Evolutionary conservation across 192 early-diverging fungal genomes (phyloP), one percentile per base, ranked within the genome.

Genomic region (Coemansia umbellata): DNA sequence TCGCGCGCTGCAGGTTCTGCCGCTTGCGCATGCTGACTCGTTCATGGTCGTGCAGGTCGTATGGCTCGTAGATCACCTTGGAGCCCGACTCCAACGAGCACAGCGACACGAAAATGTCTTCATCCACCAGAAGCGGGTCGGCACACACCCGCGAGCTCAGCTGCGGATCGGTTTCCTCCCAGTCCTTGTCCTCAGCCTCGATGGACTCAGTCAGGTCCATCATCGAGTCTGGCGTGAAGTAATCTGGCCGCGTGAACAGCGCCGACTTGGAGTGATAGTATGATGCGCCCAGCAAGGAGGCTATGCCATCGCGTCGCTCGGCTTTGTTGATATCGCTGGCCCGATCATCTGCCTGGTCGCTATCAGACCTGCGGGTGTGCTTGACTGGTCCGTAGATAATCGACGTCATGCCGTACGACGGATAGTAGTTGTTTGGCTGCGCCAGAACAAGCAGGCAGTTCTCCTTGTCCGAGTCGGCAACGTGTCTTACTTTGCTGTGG

Each of bases 401-500:
- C 8, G 56, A 40, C 7, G 71, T 74, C 59, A 64, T 67, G 22
- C 72, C 72, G 37, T 53, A 74, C 31, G 64, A 68, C 47, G 72
- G 72, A 24, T 45, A 42, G 18, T 66, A 75, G 48, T 75, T 57
- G 31, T 22, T 24, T 8, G 72, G 72, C 27, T 75, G 72, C 18
- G 60, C 51, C 21, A 75, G 18, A 2, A 55, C 26, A 48, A 75
- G 22, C 5, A 68, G 47, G 14, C 60, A 75, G 57, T 75, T 75
- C 15, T 59, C 59, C 56, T 68, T 75, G 60, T 75, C 72, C 3
- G 65, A 63, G 26, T 75, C 72, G 10, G 72, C 60, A 8, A 75
- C 57, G 49, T 75, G 63, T 0, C 72, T 53, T 13, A 75, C 54
- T 14, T 62, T 33, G 26, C 57, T 53, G 14, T 27, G 52, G 37